phyloP scores from a whole-genome alignment of 208 protist species.

The Trypanosoma lewisi region DNA sequence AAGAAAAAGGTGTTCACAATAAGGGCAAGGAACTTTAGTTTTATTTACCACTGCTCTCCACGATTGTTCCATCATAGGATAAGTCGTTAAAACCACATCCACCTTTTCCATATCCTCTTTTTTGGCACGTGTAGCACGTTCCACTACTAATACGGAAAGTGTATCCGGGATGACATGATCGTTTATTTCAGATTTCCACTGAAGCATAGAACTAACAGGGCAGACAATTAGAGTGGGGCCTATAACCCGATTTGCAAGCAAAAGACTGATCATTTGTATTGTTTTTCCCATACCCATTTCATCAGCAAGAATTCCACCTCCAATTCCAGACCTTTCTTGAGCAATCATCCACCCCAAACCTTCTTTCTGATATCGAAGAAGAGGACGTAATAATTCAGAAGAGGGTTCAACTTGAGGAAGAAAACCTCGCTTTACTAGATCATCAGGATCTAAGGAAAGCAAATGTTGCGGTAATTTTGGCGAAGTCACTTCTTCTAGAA shows the following conservation, averaged over 20 bases:
- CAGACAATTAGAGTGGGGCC: slow-evolving; percentile 89
- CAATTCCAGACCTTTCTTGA: slow-evolving; percentile 64
- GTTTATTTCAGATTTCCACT: slow-evolving; percentile 89
- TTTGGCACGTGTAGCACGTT: slow-evolving; percentile 47
- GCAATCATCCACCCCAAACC: slow-evolving; percentile 84
- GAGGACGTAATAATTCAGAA: slow-evolving; percentile 45
- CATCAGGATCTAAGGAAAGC: slow-evolving; percentile 78
- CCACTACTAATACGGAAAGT: slow-evolving; percentile 80
- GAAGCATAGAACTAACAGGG: slow-evolving; percentile 91
- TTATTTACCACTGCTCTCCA: slow-evolving; percentile 80
- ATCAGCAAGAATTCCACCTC: slow-evolving; percentile 96
- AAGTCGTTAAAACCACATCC: slow-evolving; percentile 95
- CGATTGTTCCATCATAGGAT: slow-evolving; percentile 90
- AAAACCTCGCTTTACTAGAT: slow-evolving; percentile 58
- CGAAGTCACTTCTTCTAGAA: slow-evolving; percentile 61
- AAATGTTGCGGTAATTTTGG: slow-evolving; percentile 58
- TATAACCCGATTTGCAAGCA: slow-evolving; percentile 67
- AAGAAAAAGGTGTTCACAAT: slow-evolving; percentile 88
- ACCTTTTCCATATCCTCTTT: slow-evolving; percentile 72
- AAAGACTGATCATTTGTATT: slow-evolving; percentile 93
- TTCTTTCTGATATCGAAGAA: slow-evolving; percentile 87
- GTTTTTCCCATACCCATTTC: slow-evolving; percentile 99
- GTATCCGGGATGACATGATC: slow-evolving; percentile 64
- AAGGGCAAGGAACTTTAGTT: slow-evolving; percentile 86
- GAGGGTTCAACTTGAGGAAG: slow-evolving; percentile 55